Evolutionary conservation across 2,329 filamentous ascomycete species (phyloP), one percentile per base, ranked within the genome.

Genomic region (Diaporthe longicolla): DNA sequence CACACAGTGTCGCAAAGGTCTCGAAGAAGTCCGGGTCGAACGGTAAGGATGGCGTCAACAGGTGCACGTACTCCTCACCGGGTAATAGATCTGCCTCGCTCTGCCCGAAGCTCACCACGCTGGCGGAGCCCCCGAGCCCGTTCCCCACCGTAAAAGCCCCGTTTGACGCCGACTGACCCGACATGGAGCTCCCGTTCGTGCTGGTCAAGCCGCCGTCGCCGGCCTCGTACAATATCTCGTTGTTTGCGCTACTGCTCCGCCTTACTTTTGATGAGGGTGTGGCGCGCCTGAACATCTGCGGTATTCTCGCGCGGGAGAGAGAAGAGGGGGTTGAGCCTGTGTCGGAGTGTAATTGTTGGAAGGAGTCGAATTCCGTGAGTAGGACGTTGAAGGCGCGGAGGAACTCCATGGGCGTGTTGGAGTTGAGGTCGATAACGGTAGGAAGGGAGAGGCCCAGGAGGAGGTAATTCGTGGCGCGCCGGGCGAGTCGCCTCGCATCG

Each of bases 21-120:
- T 97, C 95, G 82, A 96, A 97, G 80, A 98, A 99, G 83, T 99
- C 97, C 0, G 97, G 97, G 77, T 98, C 95, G 80, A 99, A 99
- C 0, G 97, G 97, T 63, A 99, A 85, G 21, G 92, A 93, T 0
- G 97, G 97, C n/a, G 96, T 98, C 26, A 98, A 88, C 1, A 99
- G 88, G 81, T 96, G 92, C 0, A 92, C 91, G 82, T 98, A 99
- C 79, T 97, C 94, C 80, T 97, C 95, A 50, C 95, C 95, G 0
- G 93, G 93, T 0, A 94, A 85, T 32, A 95, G 87, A 76, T 95
- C 93, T 10, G 87, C 89, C 79, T 88, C 90, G 76, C 88, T 90
- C 68, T 87, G 88, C 71, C 85, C 88, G 79, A 92, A 91, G 76
- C 85, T 88, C 80, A 90, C 89, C 26, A 90, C 87, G 57, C 85